Conservation (phyloP, 495 filamentous ascomycete species). For the Astrocystis sublimbata region DNA sequence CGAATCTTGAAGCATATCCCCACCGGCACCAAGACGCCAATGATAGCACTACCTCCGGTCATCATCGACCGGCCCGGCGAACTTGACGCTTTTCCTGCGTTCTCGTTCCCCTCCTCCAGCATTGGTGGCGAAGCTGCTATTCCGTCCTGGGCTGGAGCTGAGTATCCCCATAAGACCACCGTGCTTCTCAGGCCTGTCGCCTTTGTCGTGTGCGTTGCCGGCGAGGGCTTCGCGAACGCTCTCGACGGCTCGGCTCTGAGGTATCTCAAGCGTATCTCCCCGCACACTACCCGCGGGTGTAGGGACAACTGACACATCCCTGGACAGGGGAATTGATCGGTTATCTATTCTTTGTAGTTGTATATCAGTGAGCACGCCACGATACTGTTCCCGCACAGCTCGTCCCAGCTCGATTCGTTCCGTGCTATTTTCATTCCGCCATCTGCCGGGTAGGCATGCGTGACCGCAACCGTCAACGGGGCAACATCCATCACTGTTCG, state of each 20-base stretch:
- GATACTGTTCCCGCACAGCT: conserved; percentile 43
- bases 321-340: too few relatives aligned
- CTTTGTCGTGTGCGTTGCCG: conserved; percentile 14
- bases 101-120: conserved; percentile 39
- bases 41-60: conserved; percentile 22
- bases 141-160: conserved; percentile 46
- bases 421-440: conserved; percentile 49
- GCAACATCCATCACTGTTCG: conserved; percentile 66
- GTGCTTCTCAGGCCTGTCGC: conserved; percentile 20
- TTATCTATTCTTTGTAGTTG: conserved; percentile 17
- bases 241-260: conserved; percentile 57
- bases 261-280: conserved; percentile 43
- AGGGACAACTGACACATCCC: conserved; percentile 8
- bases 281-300: conserved; percentile 20
- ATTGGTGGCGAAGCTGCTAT: conserved; percentile 5
- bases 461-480: conserved; percentile 72
- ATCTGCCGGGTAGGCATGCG: conserved; percentile 66
- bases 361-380: conserved; percentile 26
- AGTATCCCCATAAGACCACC: conserved; percentile 36
- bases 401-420: conserved; percentile 43
- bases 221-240: conserved; percentile 47
- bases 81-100: conserved; percentile 58
- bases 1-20: not conserved
- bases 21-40: not conserved
- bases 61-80: conserved; percentile 38